Evolutionary conservation across 2,329 filamentous ascomycete species (phyloP), one percentile per base, ranked within the genome.

Genomic region (Aciculosporium take): DNA sequence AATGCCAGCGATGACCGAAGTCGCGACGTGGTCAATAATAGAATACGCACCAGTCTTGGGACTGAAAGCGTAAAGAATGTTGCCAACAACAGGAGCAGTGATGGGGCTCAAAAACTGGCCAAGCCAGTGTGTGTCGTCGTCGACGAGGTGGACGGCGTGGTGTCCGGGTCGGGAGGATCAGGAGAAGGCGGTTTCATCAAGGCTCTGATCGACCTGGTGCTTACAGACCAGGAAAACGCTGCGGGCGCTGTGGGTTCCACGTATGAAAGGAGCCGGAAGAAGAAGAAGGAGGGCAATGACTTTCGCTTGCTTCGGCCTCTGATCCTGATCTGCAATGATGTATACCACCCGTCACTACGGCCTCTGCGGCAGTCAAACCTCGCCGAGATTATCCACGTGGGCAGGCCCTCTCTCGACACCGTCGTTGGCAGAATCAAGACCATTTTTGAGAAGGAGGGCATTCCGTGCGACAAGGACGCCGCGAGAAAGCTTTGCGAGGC

Each of bases 1-100:
- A 98, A 98, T 53, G 91, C 93, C 7, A 96, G 89, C 52, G 91
- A 98, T 55, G 93, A 98, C 56, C 74, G 91, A 52, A 94, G 86
- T 55, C 73, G 75, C 24, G 79, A 89, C 53, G 86, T 98, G 2
- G 91, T 98, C 28, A 91, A 84, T 56, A 86, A 85, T 6, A 75
- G 87, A 13, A 95, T 98, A 49, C 75, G 84, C 51, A 94, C 94
- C 43, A 89, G 85, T 58, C 72, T 98, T 27, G 88, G 85, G 0
- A 98, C 91, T 0, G 89, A 98, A 58, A 95, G 85, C 45, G 89
- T 98, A 46, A 91, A 84, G 56, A 76, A 73, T 23, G 79, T 84
- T 7, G 70, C 76, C 42, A 76, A 81, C 42, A 64, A 61, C 3
- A 75, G 68, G 46, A 66, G 75, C 68, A 39, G 76, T 60, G 54